Conservation (phyloP, 1,284 basidiomycete species). For the Trametes polyzona region DNA sequence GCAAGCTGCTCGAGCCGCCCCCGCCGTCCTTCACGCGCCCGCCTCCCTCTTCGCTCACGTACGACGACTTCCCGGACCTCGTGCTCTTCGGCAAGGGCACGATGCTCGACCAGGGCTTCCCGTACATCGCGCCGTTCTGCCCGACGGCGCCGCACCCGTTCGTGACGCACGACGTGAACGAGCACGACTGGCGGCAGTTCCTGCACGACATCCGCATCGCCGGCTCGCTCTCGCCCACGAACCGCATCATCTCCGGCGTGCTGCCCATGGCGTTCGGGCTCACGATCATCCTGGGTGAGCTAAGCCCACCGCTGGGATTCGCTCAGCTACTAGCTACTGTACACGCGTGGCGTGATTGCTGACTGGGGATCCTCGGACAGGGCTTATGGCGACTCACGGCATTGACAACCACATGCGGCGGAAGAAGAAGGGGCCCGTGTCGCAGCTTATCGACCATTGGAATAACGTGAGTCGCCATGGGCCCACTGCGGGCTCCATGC, state of each 20-base stretch:
- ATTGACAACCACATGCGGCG: conserved; percentile 23
- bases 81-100: conserved; percentile 16
- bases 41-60: not conserved
- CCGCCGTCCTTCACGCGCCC: conserved; percentile 17
- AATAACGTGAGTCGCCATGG: conserved; percentile 42
- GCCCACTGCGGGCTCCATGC: no score
- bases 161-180: conserved; percentile 39
- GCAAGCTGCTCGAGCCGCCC: conserved; percentile 20
- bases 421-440: conserved; percentile 28
- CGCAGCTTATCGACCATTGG: conserved; percentile 40
- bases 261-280: conserved; percentile 19
- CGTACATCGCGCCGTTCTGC: conserved; percentile 20
- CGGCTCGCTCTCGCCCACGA: conserved; percentile 29
- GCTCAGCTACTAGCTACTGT: no score
- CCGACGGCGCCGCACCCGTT: conserved; percentile 41
- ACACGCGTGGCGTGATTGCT: not conserved
- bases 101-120: conserved; percentile 21
- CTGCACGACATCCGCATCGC: conserved; percentile 13
- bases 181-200: conserved; percentile 40
- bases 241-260: conserved; percentile 19
- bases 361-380: not conserved
- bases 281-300: conserved; percentile 10
- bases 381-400: conserved; percentile 19
- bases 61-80: conserved; percentile 13
- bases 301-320: not conserved